A percentile compares a stretch with the other conserved stretches of the same genome.
These are phyloP conservation scores for Papiliotrema fonsecae DNA, from an alignment of 1,284 basidiomycete species.

Conservation along the genomic window DNA sequence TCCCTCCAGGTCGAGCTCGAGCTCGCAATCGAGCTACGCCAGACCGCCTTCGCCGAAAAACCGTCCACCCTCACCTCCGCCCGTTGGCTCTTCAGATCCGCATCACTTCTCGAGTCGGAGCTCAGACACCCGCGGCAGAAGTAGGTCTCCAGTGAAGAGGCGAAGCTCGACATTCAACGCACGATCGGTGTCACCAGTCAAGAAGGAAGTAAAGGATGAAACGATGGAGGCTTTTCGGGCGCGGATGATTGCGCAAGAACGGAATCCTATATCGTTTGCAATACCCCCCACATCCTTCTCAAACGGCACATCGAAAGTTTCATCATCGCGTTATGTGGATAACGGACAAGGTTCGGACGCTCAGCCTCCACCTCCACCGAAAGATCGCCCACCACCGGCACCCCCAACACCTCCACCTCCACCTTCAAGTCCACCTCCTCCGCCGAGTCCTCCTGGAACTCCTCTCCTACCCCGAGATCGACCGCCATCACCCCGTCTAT, in stretches of 20 bases:
- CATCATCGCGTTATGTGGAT: background rate
- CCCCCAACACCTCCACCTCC: constrained; percentile 5
- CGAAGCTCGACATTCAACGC: background rate
- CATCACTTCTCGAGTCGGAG: too few species aligned
- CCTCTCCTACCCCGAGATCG: constrained; percentile 25
- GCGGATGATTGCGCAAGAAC: background rate
- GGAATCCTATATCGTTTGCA: background rate
- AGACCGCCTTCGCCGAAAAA: background rate
- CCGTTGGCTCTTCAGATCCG: too few species aligned
- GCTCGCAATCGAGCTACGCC: too few species aligned
- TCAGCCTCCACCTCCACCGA: background rate
- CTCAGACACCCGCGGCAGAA: too few species aligned
- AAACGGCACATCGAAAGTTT: background rate
- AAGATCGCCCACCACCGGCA: background rate
- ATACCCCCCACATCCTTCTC: background rate
- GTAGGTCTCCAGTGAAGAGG: background rate
- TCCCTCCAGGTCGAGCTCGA: background rate
- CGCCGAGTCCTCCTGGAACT: constrained; percentile 23
- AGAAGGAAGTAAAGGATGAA: background rate
- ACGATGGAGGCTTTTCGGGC: background rate
- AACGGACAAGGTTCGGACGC: background rate
- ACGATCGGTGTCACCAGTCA: background rate
- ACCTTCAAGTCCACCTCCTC: constrained; percentile 19
- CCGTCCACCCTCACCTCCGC: constrained; percentile 10
- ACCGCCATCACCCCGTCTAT: constrained; percentile 21